These are phyloP conservation scores for Ophiocordyceps camponoti-saundersi DNA, from an alignment of 2,329 filamentous ascomycete species.

Conservation along the genomic window DNA sequence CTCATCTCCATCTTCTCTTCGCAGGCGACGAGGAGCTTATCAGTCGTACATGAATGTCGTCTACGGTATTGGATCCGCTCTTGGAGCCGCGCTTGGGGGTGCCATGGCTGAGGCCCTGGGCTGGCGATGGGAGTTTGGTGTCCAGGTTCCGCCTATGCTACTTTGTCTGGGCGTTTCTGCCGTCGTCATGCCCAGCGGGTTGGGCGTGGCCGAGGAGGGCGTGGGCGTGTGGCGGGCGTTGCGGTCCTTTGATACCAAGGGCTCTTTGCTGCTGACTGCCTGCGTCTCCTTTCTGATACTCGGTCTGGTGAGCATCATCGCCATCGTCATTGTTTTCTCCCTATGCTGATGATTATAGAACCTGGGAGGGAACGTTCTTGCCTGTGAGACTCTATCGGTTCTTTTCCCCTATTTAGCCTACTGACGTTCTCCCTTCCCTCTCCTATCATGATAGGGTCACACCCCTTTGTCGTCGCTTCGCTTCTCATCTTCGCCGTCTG, in stretches of 20 bases:
- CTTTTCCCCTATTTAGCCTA: too few relatives aligned
- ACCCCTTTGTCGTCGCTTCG: constrained; percentile 37
- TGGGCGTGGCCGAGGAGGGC: constrained; percentile 28
- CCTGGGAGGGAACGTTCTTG: constrained; percentile 45
- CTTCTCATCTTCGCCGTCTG: constrained; percentile 28
- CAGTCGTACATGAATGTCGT: constrained; percentile 55
- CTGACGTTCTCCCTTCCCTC: neutral
- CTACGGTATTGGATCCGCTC: constrained; percentile 38
- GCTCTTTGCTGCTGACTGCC: constrained; percentile 33
- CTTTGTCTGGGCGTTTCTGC: constrained; percentile 27
- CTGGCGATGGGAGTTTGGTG: constrained; percentile 57
- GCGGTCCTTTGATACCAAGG: constrained; percentile 37
- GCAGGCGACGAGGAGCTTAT: constrained; percentile 43
- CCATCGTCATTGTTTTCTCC: neutral
- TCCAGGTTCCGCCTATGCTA: constrained; percentile 37
- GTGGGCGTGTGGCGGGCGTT: constrained; percentile 30
- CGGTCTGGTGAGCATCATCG: constrained; percentile 27
- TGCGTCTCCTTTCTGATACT: constrained; percentile 41
- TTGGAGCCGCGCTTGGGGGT: constrained; percentile 54
- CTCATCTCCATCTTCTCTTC: too few relatives aligned
- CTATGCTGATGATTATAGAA: constrained; percentile 20
- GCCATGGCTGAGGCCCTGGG: constrained; percentile 52
- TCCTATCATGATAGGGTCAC: constrained; percentile 24
- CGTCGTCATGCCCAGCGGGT: constrained; percentile 30
- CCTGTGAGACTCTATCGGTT: constrained; percentile 23